These are phyloP conservation scores for Dionaea muscipula DNA, from an alignment of 179 eudicot species.

Conservation along the genomic window DNA sequence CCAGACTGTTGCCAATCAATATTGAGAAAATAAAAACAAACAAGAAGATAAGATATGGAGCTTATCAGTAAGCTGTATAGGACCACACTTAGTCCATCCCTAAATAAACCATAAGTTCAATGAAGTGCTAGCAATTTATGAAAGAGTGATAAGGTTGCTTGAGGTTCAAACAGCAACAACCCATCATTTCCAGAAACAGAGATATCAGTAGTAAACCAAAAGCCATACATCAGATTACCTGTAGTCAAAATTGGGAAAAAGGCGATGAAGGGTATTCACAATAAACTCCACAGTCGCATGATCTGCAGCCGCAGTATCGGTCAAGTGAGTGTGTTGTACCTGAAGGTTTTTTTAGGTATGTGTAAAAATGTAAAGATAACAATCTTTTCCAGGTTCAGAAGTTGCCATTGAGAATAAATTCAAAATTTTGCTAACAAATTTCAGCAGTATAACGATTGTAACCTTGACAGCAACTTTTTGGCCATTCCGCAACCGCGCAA, in stretches of 20 bases:
- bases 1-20: no score
- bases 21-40: no score
- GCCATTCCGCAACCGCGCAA: slow-evolving; percentile 68
- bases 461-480: slow-evolving; percentile 99
- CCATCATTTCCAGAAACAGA: background rate
- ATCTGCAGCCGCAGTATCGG: slow-evolving; percentile 97
- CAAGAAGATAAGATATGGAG: no score
- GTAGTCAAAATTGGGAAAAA: slow-evolving; percentile 87
- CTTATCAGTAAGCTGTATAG: no score
- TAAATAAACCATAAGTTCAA: no score
- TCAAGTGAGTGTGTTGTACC: slow-evolving; percentile 99
- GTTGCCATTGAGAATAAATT: slow-evolving; percentile 7
- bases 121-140: no score
- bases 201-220: background rate
- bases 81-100: no score
- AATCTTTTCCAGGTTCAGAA: slow-evolving; percentile 2
- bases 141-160: background rate
- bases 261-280: slow-evolving; percentile 66
- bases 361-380: slow-evolving; percentile 10
- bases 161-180: background rate
- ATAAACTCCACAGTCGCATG: slow-evolving; percentile 86
- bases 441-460: slow-evolving; percentile 11
- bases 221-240: slow-evolving; percentile 29
- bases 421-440: slow-evolving; percentile 4
- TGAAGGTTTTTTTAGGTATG: slow-evolving; percentile 22